A percentile compares a stretch with the other conserved stretches of the same genome.
Evolutionary conservation across 768 basidiomycete species (phyloP).

Genomic region (Mycena galericulata): DNA sequence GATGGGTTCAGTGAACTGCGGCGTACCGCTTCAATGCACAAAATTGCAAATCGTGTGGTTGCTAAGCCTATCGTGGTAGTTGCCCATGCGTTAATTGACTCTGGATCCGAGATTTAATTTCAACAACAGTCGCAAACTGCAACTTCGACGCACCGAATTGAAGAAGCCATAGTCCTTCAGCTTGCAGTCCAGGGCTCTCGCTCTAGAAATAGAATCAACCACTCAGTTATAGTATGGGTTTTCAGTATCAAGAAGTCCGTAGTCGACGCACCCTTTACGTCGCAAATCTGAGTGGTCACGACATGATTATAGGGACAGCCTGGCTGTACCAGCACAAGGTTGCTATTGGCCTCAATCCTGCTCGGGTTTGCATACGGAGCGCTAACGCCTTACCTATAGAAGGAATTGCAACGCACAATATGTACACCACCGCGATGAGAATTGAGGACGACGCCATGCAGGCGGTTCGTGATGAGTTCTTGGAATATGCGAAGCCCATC

Average conservation of each 20-base stretch:
- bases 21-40: conserved; percentile 19
- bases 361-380: conserved; percentile 31
- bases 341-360: conserved; percentile 35
- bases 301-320: conserved; percentile 42
- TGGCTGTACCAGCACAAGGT: conserved; percentile 42
- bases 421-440: not conserved
- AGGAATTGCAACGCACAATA: conserved; percentile 13
- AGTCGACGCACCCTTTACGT: conserved; percentile 37
- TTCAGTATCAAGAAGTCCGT: conserved; percentile 31
- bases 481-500: conserved; percentile 33
- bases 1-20: conserved; percentile 14
- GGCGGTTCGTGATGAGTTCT: not conserved
- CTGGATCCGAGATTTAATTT: conserved; percentile 57
- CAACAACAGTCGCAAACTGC: conserved; percentile 46
- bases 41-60: conserved; percentile 28
- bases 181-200: conserved; percentile 54
- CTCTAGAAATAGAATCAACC: conserved; percentile 44
- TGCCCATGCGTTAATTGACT: conserved; percentile 49
- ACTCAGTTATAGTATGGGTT: conserved; percentile 4
- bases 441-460: not conserved
- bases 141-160: conserved; percentile 39
- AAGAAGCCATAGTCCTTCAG: conserved; percentile 49
- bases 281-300: too few species aligned
- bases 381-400: conserved; percentile 24
- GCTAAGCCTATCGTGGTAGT: conserved; percentile 48